Conservation (phyloP, 495 filamentous ascomycete genomes). For the Clavariopsis aquatica region DNA sequence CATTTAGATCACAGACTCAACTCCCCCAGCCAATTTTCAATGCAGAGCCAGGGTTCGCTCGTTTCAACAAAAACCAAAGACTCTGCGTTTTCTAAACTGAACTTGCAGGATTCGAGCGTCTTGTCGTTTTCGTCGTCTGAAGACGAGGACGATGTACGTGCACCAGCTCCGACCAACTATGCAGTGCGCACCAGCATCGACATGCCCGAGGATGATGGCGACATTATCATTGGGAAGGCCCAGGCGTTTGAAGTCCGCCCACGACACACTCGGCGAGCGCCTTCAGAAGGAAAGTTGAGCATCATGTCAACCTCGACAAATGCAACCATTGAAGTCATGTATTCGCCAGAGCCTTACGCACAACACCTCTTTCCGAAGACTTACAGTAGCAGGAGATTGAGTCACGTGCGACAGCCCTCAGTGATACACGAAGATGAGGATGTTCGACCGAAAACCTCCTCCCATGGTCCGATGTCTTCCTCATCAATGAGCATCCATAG, state of each 20-base stretch:
- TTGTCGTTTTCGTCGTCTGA: conserved; percentile 61
- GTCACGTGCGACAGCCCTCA: conserved; percentile 34
- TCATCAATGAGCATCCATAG: conserved; percentile 26
- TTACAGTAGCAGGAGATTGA: conserved; percentile 20
- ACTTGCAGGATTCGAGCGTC: conserved; percentile 56
- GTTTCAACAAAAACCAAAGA: conserved; percentile 34
- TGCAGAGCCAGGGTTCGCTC: conserved; percentile 28
- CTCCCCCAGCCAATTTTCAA: conserved; percentile 32
- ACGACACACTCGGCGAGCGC: conserved; percentile 6
- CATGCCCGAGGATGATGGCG: conserved; percentile 18
- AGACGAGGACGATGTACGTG: conserved; percentile 50
- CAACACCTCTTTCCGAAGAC: conserved; percentile 20
- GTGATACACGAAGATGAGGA: conserved; percentile 33
- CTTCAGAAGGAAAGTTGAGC: conserved; percentile 26
- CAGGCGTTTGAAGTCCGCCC: conserved; percentile 38
- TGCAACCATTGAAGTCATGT: conserved; percentile 38
- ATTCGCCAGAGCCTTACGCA: conserved; percentile 28
- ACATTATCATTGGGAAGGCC: conserved; percentile 38
- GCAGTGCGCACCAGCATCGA: conserved; percentile 26
- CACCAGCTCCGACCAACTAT: conserved; percentile 3
- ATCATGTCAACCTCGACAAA: conserved; percentile 31
- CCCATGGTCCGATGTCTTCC: conserved; percentile 20
- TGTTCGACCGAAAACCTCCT: conserved; percentile 22
- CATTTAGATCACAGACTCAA: conserved; percentile 13
- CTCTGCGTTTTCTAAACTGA: conserved; percentile 50